Percentiles rank a stretch among this genome's conserved stretches.
These are phyloP conservation scores for Blepharisma japonicum DNA, from an alignment of 73 alveolate genomes.

Conservation along the genomic window DNA sequence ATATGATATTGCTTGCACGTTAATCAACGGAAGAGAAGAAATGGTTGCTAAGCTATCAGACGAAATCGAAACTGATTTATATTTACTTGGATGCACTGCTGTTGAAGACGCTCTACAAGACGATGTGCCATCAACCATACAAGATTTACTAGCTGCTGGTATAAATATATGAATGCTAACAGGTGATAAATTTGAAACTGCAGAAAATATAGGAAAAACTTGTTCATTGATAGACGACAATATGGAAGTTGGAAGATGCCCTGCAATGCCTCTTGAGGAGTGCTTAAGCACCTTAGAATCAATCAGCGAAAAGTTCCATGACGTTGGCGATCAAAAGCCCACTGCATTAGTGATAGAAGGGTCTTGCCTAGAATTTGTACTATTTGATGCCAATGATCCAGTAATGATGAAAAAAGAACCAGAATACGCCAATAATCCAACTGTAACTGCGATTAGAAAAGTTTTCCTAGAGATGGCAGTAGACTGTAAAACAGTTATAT, in stretches of 20 bases:
- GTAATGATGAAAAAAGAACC: no score
- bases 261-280: neutral
- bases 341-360: no score
- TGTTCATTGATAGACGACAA: constrained; percentile 9
- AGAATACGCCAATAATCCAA: no score
- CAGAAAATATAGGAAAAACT: constrained; percentile 49
- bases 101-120: constrained; percentile 96
- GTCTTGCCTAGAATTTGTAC: no score
- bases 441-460: neutral
- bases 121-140: constrained; percentile 90
- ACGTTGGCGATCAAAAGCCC: no score
- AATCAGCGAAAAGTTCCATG: no score
- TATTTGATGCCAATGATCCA: no score
- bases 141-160: constrained; percentile 82
- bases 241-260: neutral
- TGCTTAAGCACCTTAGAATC: no score
- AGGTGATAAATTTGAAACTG: constrained; percentile 99
- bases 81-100: constrained; percentile 89
- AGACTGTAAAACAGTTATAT: constrained; percentile 67
- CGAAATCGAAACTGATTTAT: constrained; percentile 70
- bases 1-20: constrained; percentile 28
- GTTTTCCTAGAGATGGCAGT: constrained; percentile 10
- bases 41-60: constrained; percentile 36
- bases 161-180: constrained; percentile 72
- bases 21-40: constrained; percentile 22